A percentile compares a stretch with the other conserved stretches of the same genome.
Conservation (phyloP, 306 rosid species). For the Lathyrus tuberosus region DNA sequence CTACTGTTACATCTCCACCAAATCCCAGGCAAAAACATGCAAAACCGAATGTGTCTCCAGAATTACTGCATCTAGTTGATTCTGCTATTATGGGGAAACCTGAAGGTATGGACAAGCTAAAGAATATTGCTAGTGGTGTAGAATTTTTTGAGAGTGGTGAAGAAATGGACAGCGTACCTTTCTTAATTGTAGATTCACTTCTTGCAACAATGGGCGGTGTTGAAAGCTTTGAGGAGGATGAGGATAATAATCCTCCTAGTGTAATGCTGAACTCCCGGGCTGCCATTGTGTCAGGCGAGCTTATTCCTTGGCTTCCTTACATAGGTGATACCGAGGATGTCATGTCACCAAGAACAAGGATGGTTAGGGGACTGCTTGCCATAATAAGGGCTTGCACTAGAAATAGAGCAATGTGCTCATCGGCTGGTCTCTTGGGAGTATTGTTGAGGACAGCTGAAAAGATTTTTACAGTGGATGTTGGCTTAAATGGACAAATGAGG, state of each 20-base stretch:
- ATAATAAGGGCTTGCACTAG: conserved; percentile 96
- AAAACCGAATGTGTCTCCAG: conserved; percentile 92
- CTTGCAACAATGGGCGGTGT: conserved; percentile 99
- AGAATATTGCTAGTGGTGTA: conserved; percentile 81
- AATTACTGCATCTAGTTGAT: conserved; percentile 92
- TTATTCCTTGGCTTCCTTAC: conserved; percentile 95
- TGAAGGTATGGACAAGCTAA: conserved; percentile 82
- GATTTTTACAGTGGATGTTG: conserved; percentile 65
- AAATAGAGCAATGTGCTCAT: conserved; percentile 97
- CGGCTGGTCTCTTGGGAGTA: conserved; percentile 90
- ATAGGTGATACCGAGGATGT: conserved; percentile 62
- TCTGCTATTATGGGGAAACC: conserved; percentile 99
- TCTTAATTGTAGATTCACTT: conserved; percentile 89
- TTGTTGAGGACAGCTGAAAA: conserved; percentile 83
- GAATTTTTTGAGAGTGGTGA: conserved; percentile 75
- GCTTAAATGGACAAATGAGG: conserved; percentile 61
- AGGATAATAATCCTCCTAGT: conserved; percentile 91
- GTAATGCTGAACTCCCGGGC: conserved; percentile 99
- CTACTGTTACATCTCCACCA: conserved; percentile 56
- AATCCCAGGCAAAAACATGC: conserved; percentile 70
- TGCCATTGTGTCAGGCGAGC: conserved; percentile 92
- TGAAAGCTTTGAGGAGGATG: conserved; percentile 97
- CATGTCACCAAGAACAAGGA: conserved; percentile 95
- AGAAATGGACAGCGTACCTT: conserved; percentile 73
- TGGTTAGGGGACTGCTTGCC: conserved; percentile 93